Evolutionary conservation across 345 rosid species (phyloP).

Genomic region (Melaleuca quinquenervia): DNA sequence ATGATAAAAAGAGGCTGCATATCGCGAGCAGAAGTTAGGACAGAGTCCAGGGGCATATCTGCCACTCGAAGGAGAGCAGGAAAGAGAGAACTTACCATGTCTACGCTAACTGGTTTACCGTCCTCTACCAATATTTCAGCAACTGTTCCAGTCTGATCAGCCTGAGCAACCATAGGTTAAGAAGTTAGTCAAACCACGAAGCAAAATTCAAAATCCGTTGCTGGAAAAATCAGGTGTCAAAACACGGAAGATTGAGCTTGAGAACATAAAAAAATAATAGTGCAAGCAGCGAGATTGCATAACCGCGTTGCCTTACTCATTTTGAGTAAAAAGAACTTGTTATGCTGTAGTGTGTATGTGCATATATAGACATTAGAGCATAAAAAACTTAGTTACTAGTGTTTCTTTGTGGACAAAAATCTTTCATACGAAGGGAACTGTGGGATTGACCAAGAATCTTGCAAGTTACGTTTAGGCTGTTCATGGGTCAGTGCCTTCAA

Average conservation of each 20-base stretch:
- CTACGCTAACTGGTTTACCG: conserved; percentile 79
- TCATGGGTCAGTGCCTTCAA: neutral
- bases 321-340: neutral
- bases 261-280: neutral
- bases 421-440: neutral
- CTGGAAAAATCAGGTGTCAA: neutral
- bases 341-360: neutral
- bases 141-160: conserved; percentile 90
- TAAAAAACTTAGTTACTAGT: neutral
- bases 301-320: neutral
- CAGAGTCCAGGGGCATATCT: neutral
- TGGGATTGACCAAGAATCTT: neutral
- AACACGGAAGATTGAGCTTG: neutral
- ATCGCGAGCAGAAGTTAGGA: neutral
- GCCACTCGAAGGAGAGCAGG: neutral
- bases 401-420: neutral
- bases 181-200: neutral
- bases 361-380: neutral
- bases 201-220: neutral
- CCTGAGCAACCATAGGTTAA: conserved; percentile 28
- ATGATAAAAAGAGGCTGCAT: conserved; percentile 78
- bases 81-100: conserved; percentile 40
- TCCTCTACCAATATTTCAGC: conserved; percentile 68
- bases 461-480: neutral
- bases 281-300: neutral